A percentile compares a stretch with the other conserved stretches of the same genome.
Conservation (phyloP, 2,329 filamentous ascomycete species). For the Dothistroma pini region DNA sequence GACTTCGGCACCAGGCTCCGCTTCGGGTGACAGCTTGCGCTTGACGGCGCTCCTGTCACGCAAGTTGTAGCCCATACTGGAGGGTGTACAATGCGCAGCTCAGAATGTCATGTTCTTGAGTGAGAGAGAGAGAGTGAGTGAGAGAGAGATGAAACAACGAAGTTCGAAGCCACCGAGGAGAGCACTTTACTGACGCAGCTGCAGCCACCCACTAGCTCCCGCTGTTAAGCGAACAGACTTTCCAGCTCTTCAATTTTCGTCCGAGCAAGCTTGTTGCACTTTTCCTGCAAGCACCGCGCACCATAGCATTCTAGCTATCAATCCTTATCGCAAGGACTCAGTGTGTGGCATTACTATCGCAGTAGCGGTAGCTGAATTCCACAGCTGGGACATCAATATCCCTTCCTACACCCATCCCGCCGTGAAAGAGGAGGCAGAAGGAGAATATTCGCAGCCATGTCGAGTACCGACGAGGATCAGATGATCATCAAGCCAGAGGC, state of each 20-base stretch:
- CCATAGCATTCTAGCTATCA: slow-evolving; percentile 2
- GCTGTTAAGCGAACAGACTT: background rate
- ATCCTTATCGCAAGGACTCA: slow-evolving; percentile 13
- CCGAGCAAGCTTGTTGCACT: background rate
- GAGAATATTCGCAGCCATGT: slow-evolving; percentile 28
- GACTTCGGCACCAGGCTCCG: background rate
- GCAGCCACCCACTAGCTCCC: background rate
- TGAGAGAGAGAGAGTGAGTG: too few species aligned
- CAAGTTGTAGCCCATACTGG: background rate
- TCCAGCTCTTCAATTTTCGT: background rate
- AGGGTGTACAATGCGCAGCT: background rate
- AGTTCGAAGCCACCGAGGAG: too few species aligned
- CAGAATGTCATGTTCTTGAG: background rate
- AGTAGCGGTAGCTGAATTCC: slow-evolving; percentile 12
- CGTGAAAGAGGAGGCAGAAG: background rate
- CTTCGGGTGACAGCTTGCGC: background rate
- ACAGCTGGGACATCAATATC: slow-evolving; percentile 11
- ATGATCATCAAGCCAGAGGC: slow-evolving; percentile 92
- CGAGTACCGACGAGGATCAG: slow-evolving; percentile 55
- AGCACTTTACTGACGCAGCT: too few species aligned
- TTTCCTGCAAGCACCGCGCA: background rate
- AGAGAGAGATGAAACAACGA: too few species aligned
- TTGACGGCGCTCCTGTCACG: background rate
- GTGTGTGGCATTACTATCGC: slow-evolving; percentile 15
- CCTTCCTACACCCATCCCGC: background rate